Evolutionary conservation across 805 yeast species (phyloP).

Genomic region (Pichia cephalocereana): DNA sequence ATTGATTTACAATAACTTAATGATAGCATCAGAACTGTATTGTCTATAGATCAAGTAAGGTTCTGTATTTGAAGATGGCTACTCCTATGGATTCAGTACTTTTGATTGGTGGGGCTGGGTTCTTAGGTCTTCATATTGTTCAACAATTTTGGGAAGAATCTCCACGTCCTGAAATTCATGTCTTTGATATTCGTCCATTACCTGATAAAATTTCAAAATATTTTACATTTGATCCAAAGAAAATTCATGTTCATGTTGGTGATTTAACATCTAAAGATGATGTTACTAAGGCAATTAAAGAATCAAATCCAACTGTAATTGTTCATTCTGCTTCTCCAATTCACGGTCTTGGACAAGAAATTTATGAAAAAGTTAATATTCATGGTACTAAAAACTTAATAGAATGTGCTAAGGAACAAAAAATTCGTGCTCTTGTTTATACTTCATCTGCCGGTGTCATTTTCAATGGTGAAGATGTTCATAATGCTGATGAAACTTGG

Average conservation of each 20-base stretch:
- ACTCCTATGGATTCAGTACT: constrained; percentile 46
- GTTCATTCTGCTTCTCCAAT: constrained; percentile 97
- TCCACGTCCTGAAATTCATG: constrained; percentile 68
- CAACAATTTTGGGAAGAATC: constrained; percentile 65
- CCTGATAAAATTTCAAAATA: constrained; percentile 64
- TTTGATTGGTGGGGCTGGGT: constrained; percentile 93
- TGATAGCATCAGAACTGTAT: too few relatives aligned
- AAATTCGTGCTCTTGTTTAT: constrained; percentile 66
- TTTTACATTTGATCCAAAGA: constrained; percentile 60
- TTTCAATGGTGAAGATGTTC: constrained; percentile 88
- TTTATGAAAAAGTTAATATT: constrained; percentile 86
- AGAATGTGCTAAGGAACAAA: constrained; percentile 43
- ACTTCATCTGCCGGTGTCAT: constrained; percentile 98
- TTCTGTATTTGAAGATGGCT: neutral
- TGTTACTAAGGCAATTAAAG: constrained; percentile 51
- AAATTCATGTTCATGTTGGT: constrained; percentile 62
- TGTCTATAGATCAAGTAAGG: too few relatives aligned
- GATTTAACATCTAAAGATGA: constrained; percentile 74
- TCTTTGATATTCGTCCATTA: constrained; percentile 84
- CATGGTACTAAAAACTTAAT: constrained; percentile 76
- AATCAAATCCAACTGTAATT: constrained; percentile 58
- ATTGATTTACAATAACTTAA: too few relatives aligned
- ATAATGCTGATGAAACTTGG: constrained; percentile 89
- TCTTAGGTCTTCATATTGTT: constrained; percentile 82
- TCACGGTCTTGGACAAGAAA: constrained; percentile 74